Conservation (phyloP, 106 monocot species). For the Dioscorea zingiberensis region DNA sequence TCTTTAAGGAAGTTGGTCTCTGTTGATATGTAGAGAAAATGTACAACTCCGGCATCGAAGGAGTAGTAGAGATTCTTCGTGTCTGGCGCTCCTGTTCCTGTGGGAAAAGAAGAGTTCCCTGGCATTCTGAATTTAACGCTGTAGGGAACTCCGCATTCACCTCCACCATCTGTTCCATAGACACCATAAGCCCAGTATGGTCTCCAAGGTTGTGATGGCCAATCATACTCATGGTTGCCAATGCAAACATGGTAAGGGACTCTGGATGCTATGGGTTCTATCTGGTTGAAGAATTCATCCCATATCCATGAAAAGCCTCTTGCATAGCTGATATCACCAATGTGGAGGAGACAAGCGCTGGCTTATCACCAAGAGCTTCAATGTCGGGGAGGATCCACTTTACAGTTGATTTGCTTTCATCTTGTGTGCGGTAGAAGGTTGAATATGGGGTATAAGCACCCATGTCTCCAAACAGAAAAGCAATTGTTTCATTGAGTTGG, state of each 20-base stretch:
- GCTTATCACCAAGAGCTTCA: conserved; percentile 60
- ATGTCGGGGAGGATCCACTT: conserved; percentile 91
- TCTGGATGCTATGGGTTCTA: conserved; percentile 79
- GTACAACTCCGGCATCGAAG: conserved; percentile 76
- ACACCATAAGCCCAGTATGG: conserved; percentile 62
- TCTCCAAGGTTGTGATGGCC: conserved; percentile 92
- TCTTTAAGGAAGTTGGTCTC: conserved; percentile 84
- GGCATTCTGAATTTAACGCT: conserved; percentile 93
- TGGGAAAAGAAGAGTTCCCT: conserved; percentile 77
- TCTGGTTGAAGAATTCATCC: conserved; percentile 94
- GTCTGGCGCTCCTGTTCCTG: conserved; percentile 68
- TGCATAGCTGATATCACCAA: conserved; percentile 97
- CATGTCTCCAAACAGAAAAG: conserved; percentile 95
- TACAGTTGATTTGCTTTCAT: conserved; percentile 77
- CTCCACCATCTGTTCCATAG: conserved; percentile 86
- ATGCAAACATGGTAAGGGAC: conserved; percentile 91
- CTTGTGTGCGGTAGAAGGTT: conserved; percentile 76
- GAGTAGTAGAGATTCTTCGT: conserved; percentile 84
- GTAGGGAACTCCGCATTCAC: conserved; percentile 97
- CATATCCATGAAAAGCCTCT: conserved; percentile 90
- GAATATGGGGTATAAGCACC: conserved; percentile 71
- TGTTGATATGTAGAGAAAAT: conserved; percentile 93
- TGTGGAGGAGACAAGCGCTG: conserved; percentile 92
- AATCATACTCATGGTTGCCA: conserved; percentile 98
- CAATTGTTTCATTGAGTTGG: conserved; percentile 76